phyloP scores from a whole-genome alignment of 176 grass and related monocot species.

The Rhynchospora pubera region DNA sequence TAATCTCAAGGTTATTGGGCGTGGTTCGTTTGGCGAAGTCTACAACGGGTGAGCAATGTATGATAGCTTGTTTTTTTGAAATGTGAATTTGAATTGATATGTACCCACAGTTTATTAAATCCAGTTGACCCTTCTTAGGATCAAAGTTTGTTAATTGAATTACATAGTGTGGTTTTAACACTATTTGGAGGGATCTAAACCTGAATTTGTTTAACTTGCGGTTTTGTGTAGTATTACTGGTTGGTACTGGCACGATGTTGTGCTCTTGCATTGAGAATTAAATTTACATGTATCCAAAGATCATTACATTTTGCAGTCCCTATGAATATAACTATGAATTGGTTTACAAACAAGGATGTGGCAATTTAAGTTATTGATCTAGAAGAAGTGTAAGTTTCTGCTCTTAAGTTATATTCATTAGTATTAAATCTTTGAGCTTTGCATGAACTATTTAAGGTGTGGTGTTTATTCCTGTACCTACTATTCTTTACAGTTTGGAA shows the following conservation, averaged over 20 bases:
- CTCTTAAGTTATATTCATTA: not conserved
- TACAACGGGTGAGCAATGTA: no score
- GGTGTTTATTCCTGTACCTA: not conserved
- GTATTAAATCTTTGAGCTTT: not conserved
- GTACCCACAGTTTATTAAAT: no score
- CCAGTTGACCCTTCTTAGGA: no score
- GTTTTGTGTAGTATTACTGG: constrained; percentile 23
- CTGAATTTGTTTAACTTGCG: not conserved
- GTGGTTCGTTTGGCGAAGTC: no score
- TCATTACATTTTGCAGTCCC: no score
- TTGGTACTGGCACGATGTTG: not conserved
- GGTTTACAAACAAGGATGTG: constrained; percentile 84
- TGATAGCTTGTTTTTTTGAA: no score
- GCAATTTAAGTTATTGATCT: constrained; percentile 99
- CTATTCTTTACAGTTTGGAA: not conserved
- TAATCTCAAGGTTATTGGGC: no score
- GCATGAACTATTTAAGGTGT: not conserved
- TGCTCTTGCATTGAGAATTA: not conserved
- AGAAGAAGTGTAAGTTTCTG: constrained; percentile 82
- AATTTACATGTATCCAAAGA: not conserved
- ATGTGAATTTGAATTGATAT: no score
- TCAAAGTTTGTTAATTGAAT: no score
- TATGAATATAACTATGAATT: no score
- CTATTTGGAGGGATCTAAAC: not conserved
- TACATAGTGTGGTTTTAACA: no score